Evolutionary conservation across 1,284 basidiomycete genomes (phyloP).

Genomic region (Coniferiporia weirii): DNA sequence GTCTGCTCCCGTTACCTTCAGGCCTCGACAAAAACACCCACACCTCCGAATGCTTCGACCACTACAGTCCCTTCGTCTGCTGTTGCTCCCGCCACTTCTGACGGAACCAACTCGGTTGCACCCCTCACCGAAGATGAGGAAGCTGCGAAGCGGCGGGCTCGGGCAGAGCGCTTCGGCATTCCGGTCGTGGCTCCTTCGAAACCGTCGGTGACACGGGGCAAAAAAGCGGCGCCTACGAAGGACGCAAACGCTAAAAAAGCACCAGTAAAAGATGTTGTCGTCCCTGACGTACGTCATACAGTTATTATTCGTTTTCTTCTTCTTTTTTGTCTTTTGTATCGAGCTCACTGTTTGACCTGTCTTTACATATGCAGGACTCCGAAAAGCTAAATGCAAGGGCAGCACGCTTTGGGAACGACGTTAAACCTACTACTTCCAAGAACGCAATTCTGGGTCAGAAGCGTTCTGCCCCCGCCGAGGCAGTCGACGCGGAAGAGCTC

Average conservation of each 20-base stretch:
- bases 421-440: constrained; percentile 9
- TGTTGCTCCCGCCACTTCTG: constrained; percentile 16
- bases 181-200: constrained; percentile 44
- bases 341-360: background rate
- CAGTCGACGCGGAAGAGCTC: constrained; percentile 50
- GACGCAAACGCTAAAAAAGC: constrained; percentile 1
- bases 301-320: constrained; percentile 28
- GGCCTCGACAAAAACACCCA: background rate
- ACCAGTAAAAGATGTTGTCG: background rate
- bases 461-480: constrained; percentile 36
- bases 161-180: constrained; percentile 67
- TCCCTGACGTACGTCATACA: background rate
- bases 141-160: constrained; percentile 50
- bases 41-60: background rate
- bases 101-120: constrained; percentile 13
- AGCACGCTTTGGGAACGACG: constrained; percentile 44
- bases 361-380: constrained; percentile 32
- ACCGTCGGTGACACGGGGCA: constrained; percentile 14
- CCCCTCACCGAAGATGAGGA: constrained; percentile 38
- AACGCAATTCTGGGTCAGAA: constrained; percentile 31
- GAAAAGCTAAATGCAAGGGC: constrained; percentile 46
- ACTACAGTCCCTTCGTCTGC: constrained; percentile 12
- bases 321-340: constrained; percentile 17
- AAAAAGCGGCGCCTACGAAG: background rate
- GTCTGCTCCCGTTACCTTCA: background rate